Evolutionary conservation across 140 eudicot species (phyloP), one percentile per base, ranked within the genome.

Genomic region (Oenanthe javanica): DNA sequence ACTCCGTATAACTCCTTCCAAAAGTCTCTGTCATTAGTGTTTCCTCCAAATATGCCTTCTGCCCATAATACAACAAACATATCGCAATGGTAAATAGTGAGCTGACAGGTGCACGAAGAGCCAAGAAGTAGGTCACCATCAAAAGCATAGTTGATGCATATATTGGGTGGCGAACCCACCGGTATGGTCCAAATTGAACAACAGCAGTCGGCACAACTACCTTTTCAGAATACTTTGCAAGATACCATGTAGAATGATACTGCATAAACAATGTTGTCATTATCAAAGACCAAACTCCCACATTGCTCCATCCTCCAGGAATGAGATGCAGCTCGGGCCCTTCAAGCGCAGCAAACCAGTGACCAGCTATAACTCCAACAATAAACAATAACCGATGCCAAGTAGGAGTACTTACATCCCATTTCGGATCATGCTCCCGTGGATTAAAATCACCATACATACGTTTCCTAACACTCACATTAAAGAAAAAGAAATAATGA

Each of bases 341-440:
- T 85, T 95, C 97, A 70, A 89, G 87, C 11, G 97, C 97, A 4
- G 97, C 99, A 51, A 92, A 79, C 95, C 97, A 95, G 75, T 95
- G 99, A 8, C 83, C 91, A 36, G 55, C 76, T 84, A 73, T 86
- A 5, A 92, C 89, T 36, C 91, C 97, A 70, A 80, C 79, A 76
- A 88, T 85, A 78, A 90, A 94, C 82, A 92, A 69, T 61, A 83
- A 51, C 80, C 87, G 87, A 9, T 75, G 80, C 87, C 86, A 82
- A 77, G 59, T 81, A 11, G 93, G 96, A 23, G 85, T 79, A 3
- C 80, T 59, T 38, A 88, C 50, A 75, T 95, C 97, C 99, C 96
- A 95, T 72, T 90, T 92, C 0, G 91, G 85, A 75, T 95, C 97
- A 80, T 93, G 99, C 72, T 90, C 89, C 11, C 92, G 70, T 4